Conservation (phyloP, 1,284 basidiomycete species). For the Rhodotorula sp. region DNA sequence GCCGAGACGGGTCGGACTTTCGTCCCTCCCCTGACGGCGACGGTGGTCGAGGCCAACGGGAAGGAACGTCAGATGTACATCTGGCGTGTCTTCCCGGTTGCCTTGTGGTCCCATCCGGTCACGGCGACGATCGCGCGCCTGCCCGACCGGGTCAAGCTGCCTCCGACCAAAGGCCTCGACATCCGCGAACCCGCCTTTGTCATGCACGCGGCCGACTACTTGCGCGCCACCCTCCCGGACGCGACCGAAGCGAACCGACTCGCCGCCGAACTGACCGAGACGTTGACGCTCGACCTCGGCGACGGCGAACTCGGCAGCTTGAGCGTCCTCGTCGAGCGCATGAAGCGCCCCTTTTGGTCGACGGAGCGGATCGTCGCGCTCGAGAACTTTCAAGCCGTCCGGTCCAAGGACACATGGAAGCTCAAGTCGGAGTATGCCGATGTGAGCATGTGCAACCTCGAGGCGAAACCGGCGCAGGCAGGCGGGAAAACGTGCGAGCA, state of each 20-base stretch:
- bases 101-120: slow-evolving; percentile 17
- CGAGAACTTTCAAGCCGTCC: slow-evolving; percentile 12
- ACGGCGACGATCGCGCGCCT: neutral
- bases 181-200: slow-evolving; percentile 21
- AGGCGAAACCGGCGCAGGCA: neutral
- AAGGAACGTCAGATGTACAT: slow-evolving; percentile 10
- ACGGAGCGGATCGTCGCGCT: slow-evolving; percentile 23
- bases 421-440: slow-evolving; percentile 7
- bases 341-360: slow-evolving; percentile 23
- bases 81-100: slow-evolving; percentile 27
- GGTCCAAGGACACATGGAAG: slow-evolving; percentile 11
- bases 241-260: neutral
- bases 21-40: slow-evolving; percentile 22
- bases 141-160: neutral
- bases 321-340: neutral
- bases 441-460: slow-evolving; percentile 13
- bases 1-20: slow-evolving; percentile 16
- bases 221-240: neutral
- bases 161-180: neutral
- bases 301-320: neutral
- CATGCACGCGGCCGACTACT: slow-evolving; percentile 10
- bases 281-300: slow-evolving; percentile 23
- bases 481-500: slow-evolving; percentile 10
- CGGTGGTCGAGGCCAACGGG: neutral
- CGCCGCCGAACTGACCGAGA: slow-evolving; percentile 8